Conservation (phyloP, 148 eudicot genomes). For the Bassia scoparia region DNA sequence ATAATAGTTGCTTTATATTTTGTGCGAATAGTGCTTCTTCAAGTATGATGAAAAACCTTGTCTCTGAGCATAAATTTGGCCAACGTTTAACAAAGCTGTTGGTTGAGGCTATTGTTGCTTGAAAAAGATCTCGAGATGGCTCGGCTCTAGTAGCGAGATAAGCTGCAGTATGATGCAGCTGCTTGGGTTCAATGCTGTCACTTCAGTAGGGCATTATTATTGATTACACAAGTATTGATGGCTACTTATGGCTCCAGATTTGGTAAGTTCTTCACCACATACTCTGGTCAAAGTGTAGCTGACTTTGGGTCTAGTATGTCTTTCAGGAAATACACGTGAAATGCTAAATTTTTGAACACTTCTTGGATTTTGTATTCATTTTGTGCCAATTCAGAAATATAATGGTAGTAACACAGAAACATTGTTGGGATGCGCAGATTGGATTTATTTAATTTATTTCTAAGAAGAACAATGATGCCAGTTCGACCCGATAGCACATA, state of each 20-base stretch:
- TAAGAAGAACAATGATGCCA: too few species aligned
- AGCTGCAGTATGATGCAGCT: slow-evolving; percentile 67
- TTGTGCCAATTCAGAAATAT: too few species aligned
- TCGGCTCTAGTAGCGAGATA: slow-evolving; percentile 68
- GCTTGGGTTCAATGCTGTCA: slow-evolving; percentile 93
- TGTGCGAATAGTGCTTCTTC: not conserved
- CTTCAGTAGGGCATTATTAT: slow-evolving; percentile 85
- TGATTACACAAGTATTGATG: slow-evolving; percentile 77
- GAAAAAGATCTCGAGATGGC: slow-evolving; percentile 36
- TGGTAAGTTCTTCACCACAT: slow-evolving; percentile 37
- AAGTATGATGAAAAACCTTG: not conserved
- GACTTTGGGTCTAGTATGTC: too few species aligned
- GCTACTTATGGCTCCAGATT: slow-evolving; percentile 74
- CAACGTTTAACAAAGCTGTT: slow-evolving; percentile 3
- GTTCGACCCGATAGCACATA: too few species aligned
- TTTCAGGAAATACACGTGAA: too few species aligned
- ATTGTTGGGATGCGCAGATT: too few species aligned
- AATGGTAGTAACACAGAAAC: too few species aligned
- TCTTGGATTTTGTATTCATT: too few species aligned
- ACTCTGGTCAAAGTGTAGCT: not conserved
- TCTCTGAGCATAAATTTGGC: slow-evolving; percentile 8
- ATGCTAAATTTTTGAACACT: too few species aligned
- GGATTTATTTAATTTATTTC: too few species aligned
- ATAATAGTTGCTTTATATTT: not conserved
- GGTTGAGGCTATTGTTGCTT: slow-evolving; percentile 12